Evolutionary conservation across 2,329 filamentous ascomycete species (phyloP).

Genomic region (Cordyceps militaris): DNA sequence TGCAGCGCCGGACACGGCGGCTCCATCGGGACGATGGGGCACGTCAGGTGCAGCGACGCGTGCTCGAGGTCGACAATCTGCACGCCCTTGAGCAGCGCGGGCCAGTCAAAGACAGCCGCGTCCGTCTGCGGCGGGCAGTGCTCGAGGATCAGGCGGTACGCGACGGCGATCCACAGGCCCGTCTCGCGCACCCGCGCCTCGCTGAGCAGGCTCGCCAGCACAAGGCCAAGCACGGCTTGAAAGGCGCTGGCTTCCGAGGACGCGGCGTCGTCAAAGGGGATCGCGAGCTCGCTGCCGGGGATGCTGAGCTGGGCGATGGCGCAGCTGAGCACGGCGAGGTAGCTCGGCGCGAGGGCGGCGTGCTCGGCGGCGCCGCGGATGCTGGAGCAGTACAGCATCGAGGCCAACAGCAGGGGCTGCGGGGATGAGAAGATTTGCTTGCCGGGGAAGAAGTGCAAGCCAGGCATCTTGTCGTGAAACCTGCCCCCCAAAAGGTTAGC

Average conservation of each 20-base stretch:
- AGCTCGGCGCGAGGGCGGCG: conserved; percentile 30
- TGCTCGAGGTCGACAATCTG: conserved; percentile 39
- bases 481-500: conserved; percentile 21
- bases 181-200: conserved; percentile 36
- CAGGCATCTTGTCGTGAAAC: conserved; percentile 38
- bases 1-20: conserved; percentile 31
- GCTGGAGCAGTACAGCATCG: conserved; percentile 37
- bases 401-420: conserved; percentile 34
- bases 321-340: conserved; percentile 30
- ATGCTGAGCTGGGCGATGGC: conserved; percentile 35
- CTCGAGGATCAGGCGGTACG: conserved; percentile 34
- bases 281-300: conserved; percentile 24
- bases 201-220: conserved; percentile 33
- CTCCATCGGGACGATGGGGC: conserved; percentile 33
- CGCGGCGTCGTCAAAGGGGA: conserved; percentile 18
- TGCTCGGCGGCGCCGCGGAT: conserved; percentile 26
- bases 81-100: conserved; percentile 30
- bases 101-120: conserved; percentile 33
- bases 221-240: conserved; percentile 34
- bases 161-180: conserved; percentile 37
- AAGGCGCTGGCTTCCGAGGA: conserved; percentile 33
- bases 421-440: conserved; percentile 36
- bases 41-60: conserved; percentile 34
- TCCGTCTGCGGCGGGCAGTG: conserved; percentile 33
- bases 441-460: conserved; percentile 37